phyloP scores from a whole-genome alignment of 2,329 filamentous ascomycete species.

The Cercospora canescens region DNA sequence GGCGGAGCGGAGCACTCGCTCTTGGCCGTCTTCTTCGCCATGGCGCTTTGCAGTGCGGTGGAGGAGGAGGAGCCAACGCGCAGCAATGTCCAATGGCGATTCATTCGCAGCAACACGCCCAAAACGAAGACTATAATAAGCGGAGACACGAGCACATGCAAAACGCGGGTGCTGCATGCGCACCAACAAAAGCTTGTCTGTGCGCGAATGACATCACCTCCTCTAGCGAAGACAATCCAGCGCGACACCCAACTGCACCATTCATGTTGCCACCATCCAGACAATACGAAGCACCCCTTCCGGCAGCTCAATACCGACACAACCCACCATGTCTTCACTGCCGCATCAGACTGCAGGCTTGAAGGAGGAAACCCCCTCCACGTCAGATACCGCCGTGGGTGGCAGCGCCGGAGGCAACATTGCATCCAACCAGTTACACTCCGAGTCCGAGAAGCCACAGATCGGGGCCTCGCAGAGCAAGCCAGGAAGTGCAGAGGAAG shows the following conservation, averaged over 20 bases:
- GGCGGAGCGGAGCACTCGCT: slow-evolving; percentile 4
- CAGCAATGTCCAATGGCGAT: neutral
- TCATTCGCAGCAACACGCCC: neutral
- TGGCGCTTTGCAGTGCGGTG: slow-evolving; percentile 11
- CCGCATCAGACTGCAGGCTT: slow-evolving; percentile 26
- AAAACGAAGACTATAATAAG: neutral
- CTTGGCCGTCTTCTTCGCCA: slow-evolving; percentile 37
- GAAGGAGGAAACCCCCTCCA: slow-evolving; percentile 28
- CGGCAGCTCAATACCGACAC: neutral
- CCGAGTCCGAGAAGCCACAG: slow-evolving; percentile 21
- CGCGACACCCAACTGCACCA: neutral
- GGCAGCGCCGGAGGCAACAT: slow-evolving; percentile 21
- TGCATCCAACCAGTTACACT: slow-evolving; percentile 23
- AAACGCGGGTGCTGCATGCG: slow-evolving; percentile 1
- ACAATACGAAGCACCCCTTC: neutral
- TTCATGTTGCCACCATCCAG: neutral
- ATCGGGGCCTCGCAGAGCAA: slow-evolving; percentile 31
- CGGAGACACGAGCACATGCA: neutral
- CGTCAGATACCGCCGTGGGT: slow-evolving; percentile 30
- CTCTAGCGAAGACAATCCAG: neutral
- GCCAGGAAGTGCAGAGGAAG: slow-evolving; percentile 33
- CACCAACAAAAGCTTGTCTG: slow-evolving; percentile 1
- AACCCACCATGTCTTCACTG: slow-evolving; percentile 19
- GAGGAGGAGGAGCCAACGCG: neutral
- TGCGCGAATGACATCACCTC: neutral